phyloP scores from a whole-genome alignment of 371 early-diverging fungal genomes.

The Mortierella polycephala region DNA sequence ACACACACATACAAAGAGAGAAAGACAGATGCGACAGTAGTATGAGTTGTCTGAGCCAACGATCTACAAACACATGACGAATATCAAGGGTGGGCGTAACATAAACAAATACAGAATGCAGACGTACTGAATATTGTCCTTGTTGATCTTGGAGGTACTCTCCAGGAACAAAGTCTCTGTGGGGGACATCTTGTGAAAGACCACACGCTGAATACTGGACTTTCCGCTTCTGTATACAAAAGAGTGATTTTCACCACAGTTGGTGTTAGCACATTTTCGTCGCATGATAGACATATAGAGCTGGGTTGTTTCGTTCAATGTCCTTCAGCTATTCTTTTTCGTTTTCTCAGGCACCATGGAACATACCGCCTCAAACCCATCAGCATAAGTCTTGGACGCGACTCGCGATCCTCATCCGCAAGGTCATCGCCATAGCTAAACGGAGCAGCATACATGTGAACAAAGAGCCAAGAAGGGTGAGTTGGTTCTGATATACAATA shows the following conservation, averaged over 20 bases:
- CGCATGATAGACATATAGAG: not conserved
- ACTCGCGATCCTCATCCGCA: constrained; percentile 56
- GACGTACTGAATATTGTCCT: constrained; percentile 78
- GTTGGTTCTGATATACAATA: too few relatives aligned
- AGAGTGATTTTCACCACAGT: not conserved
- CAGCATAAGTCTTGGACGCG: constrained; percentile 69
- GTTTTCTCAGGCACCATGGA: not conserved
- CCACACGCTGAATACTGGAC: constrained; percentile 91
- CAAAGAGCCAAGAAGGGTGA: too few relatives aligned
- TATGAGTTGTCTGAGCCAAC: too few relatives aligned
- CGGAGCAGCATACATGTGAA: not conserved
- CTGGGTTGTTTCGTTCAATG: not conserved
- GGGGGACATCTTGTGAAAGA: constrained; percentile 92
- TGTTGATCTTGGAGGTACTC: constrained; percentile 84
- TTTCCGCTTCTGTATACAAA: constrained; percentile 85
- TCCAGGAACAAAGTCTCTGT: constrained; percentile 93
- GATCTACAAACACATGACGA: too few relatives aligned
- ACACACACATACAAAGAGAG: not conserved
- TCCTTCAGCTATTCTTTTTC: not conserved
- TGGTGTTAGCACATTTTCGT: not conserved
- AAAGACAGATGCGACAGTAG: not conserved
- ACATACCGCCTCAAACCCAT: constrained; percentile 76
- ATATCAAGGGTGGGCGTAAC: too few relatives aligned
- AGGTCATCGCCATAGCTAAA: constrained; percentile 55
- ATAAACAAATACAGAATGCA: not conserved